Base-by-base conservation (phyloP, 345 rosid species). In the Corchorus capsularis region DNA sequence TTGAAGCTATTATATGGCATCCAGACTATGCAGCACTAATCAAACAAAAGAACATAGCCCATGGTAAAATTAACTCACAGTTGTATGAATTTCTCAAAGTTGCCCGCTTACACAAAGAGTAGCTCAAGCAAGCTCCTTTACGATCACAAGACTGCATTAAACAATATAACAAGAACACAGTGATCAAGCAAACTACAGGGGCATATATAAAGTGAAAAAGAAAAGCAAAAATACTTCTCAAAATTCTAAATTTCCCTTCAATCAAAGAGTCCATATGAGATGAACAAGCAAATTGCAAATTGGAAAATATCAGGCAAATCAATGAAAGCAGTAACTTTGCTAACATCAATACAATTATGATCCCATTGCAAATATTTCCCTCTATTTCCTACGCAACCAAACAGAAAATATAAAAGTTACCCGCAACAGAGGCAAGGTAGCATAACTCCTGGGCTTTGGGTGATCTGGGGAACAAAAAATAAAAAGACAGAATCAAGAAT, bases 61-160 rank as follows among this genome's bases (percentile, higher is more conserved):
- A 4, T 52, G 34, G 47, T n/a, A 50, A 78, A 75, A 59, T 79
- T 55, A n/a, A 67, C 86, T 86, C 83, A 92, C 96, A 79, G 69
- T 78, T 73, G 62, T 68, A 75, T 47, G 84, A 81, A 72, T 81
- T 78, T 54, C 71, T 80, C 67, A 82, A 64, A 57, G 75, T 72
- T 73, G 32, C 72, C 34, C 7, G 73, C 10, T 70, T 77, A 81
- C 52, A 54, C 52, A 83, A 63, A 64, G 75, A 53, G 65, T 64
- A 75, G 63, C 82, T 80, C 74, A 60, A 47, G 16, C 22, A 27
- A 71, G 79, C 75, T 47, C 80, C 82, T 77, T 77, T 86, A 77
- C 19, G 64, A 34, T 52, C 60, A 3, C 75, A 50, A 64, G 80
- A 66, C 97, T 90, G 93, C 82, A 81, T 53, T 22, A 17, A 54